phyloP scores from a whole-genome alignment of 805 yeast genomes.

The Saturnispora quitensis region DNA sequence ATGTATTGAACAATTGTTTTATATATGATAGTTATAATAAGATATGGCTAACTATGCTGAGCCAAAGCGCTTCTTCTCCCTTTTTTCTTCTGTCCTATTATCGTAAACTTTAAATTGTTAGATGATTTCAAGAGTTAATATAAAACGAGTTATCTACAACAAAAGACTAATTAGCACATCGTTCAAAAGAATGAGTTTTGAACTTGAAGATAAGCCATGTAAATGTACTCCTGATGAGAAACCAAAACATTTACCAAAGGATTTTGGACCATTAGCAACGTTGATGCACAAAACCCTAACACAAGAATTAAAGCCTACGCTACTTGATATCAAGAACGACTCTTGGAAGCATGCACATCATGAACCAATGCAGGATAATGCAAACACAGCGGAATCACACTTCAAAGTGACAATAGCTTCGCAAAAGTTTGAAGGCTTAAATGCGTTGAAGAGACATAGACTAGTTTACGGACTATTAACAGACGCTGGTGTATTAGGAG shows the following conservation, averaged over 20 bases:
- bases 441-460: conserved; percentile 65
- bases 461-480: conserved; percentile 52
- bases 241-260: conserved; percentile 18
- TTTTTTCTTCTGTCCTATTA: background rate
- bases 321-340: conserved; percentile 59
- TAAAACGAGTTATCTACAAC: background rate
- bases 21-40: background rate
- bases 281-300: conserved; percentile 38
- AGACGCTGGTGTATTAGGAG: conserved; percentile 50
- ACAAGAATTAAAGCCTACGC: conserved; percentile 34
- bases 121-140: background rate
- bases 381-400: conserved; percentile 71
- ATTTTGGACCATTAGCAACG: conserved; percentile 37
- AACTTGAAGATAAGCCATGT: conserved; percentile 9
- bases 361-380: conserved; percentile 66
- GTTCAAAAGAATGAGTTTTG: background rate
- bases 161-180: background rate
- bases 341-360: conserved; percentile 86
- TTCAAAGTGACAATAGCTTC: conserved; percentile 69
- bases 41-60: background rate
- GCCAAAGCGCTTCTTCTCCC: background rate
- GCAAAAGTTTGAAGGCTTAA: conserved; percentile 53
- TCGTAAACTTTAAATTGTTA: background rate
- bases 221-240: conserved; percentile 9
- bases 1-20: background rate